Evolutionary conservation across 2,329 filamentous ascomycete genomes (phyloP), one percentile per base, ranked within the genome.

Genomic region (Beauveria pseudobassiana): DNA sequence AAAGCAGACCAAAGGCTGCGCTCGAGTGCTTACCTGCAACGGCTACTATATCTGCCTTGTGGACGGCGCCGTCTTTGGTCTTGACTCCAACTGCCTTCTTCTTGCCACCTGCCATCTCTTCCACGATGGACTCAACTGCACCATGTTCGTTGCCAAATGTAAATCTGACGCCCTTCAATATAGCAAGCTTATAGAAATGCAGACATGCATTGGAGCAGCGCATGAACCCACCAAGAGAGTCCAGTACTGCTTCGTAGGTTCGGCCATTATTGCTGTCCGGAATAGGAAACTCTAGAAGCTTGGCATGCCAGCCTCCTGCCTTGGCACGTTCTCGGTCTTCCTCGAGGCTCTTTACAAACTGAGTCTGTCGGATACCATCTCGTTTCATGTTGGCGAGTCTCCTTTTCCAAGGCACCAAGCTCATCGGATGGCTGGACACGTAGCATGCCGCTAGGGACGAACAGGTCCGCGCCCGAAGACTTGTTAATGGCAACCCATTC

Each of bases 211-310:
- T 62, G 6, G 64, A 63, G 52, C 67, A 69, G 28, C 64, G 66
- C 16, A 65, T 66, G 42, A 68, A 67, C 1, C 68, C 68, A 2
- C 65, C 67, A 5, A 66, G 63, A 2, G 66, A 66, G 48, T 70
- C 68, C 0, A 70, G 53, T 3, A 69, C 68, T 3, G 66, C 67
- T n/a, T 68, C 68, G 14, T 67, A 69, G 4, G 59, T 56, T 18
- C 52, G 28, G 1, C 30, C 22, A 2, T 61, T 40, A 3, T 61
- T 53, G 20, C 62, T 38, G 9, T 59, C 61, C 1, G 66, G 67
- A n/a, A 69, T 69, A 8, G 50, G 57, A 38, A 70, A 69, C 3
- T 68, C 67, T 1, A 70, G 63, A 2, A 69, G 61, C 56, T 70
- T 70, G 1, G 24, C 59, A 3, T 63, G 57, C 68, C 66, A 69